Evolutionary conservation across 2,329 filamentous ascomycete species (phyloP), one percentile per base, ranked within the genome.

Genomic region (Didymosphaeria variabile): DNA sequence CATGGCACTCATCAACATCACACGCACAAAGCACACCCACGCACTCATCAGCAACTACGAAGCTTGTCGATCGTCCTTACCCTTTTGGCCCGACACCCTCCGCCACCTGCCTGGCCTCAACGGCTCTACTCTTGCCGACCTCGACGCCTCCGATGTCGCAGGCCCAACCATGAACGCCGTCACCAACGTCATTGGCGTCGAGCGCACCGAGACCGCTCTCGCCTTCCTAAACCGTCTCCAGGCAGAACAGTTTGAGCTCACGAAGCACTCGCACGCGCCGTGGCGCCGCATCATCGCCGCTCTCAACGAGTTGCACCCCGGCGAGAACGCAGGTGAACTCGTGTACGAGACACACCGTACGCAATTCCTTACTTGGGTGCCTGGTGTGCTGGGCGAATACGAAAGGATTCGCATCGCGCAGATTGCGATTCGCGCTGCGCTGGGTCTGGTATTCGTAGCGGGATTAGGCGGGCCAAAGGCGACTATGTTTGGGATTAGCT

Each of bases 31-130:
- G n/a, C 53, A 55, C 42, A 55, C 53, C 13, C 53, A 55, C 42
- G 53, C 53, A 21, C 40, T 55, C 29, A 26, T 55, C 53, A 47
- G 31, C 53, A 55, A 55, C 42, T 55, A 21, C 53, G 53, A 55
- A 38, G 42, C 53, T 31, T 21, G 10, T 3, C 40, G 53, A 17
- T 55, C 53, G 10, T 21, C 40, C n/a, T 21, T 55, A 19, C 53
- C 53, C 29, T 55, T 55, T 31, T 55, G 53, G 53, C 53, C 53
- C 4, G 42, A 55, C 29, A 47, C 53, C 13, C 32, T 55, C 29
- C 53, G 53, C n/a, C 53, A 55, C 53, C 31, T 55, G 1, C 53
- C 53, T 9, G 31, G 53, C 19, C 12, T 42, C 19, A 55, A 46
- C n/a, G 53, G 53, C 42, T 26, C 42, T 4, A 47, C 53, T 7